Evolutionary conservation across 208 protist genomes (phyloP).

Genomic region (Leptomonas seymouri): DNA sequence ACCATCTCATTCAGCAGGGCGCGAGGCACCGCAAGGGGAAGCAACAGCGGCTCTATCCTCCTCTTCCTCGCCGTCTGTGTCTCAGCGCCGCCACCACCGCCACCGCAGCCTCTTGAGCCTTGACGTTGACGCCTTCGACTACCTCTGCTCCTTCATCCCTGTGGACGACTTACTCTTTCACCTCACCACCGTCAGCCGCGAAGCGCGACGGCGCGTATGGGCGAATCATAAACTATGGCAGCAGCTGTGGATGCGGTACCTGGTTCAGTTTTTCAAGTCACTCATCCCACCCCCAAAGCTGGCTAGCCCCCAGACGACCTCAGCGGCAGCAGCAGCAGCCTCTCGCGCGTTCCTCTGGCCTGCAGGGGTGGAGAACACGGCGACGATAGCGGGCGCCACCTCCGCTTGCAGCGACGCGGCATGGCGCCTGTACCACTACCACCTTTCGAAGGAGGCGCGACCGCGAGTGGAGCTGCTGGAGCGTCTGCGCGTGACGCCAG

Average conservation of each 20-base stretch:
- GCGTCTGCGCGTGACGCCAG: slow-evolving; percentile 7
- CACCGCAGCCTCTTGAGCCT: slow-evolving; percentile 14
- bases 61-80: background rate
- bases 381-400: background rate
- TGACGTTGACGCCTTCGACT: slow-evolving; percentile 21
- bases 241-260: slow-evolving; percentile 37
- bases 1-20: background rate
- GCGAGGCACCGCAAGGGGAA: background rate
- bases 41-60: background rate
- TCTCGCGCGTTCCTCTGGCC: background rate
- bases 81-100: background rate
- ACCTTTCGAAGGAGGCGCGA: slow-evolving; percentile 17
- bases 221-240: slow-evolving; percentile 25
- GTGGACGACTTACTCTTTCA: slow-evolving; percentile 21
- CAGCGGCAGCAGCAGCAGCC: background rate
- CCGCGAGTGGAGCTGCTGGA: slow-evolving; percentile 31
- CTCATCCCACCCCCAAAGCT: slow-evolving; percentile 11
- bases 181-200: slow-evolving; percentile 9
- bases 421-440: slow-evolving; percentile 32
- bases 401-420: background rate
- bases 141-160: slow-evolving; percentile 31
- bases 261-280: slow-evolving; percentile 20
- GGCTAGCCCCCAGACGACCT: background rate
- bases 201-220: slow-evolving; percentile 8
- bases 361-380: background rate